Evolutionary conservation across 441 rosid species (phyloP), one percentile per base, ranked within the genome.

Genomic region (Brassica hybrid): DNA sequence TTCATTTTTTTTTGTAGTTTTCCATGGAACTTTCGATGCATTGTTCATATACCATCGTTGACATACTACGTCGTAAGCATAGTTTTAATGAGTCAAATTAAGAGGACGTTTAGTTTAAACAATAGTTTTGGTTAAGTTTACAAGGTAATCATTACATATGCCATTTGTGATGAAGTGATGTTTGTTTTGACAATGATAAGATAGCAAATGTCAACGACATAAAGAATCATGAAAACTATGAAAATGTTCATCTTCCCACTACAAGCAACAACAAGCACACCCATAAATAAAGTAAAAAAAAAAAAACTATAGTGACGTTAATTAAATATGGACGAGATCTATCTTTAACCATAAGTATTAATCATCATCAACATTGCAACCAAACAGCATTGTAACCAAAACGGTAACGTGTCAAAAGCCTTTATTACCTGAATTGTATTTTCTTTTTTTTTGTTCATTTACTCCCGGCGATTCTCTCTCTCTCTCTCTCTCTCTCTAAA

Each of bases 201-300:
- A 78, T 64, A 56, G 72, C 41, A 75, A 27, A 79, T 14, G 82
- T 79, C 82, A 79, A 79, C 82, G 82, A 74, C 79, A 79, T 58
- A 64, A 48, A 5, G 76, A 69, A 73, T 69, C 36, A 73, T 79
- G 52, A 73, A 63, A 61, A 52, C 60, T 36, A 52, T 18, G 78
- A n/a, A n/a, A 74, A 68, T 79, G 27, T 58, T 69, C 75, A 74
- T 56, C 76, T 70, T 16, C 75, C 82, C 82, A 79, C 78, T 79
- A 74, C 45, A 79, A 65, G 43, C 74, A 69, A 38, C 45, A 38
- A 38, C 45, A 38, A 65, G 45, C 74, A 69, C 74, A 79, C 75
- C 61, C 65, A 61, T 21, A 16, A 60, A 38, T 32, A 34, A 16
- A 17, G 17, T 10, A n/a, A n/a, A n/a, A n/a, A 66, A 64, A 8